Evolutionary conservation across 495 filamentous ascomycete species (phyloP).

Genomic region (Massariosphaeria phaeospora): DNA sequence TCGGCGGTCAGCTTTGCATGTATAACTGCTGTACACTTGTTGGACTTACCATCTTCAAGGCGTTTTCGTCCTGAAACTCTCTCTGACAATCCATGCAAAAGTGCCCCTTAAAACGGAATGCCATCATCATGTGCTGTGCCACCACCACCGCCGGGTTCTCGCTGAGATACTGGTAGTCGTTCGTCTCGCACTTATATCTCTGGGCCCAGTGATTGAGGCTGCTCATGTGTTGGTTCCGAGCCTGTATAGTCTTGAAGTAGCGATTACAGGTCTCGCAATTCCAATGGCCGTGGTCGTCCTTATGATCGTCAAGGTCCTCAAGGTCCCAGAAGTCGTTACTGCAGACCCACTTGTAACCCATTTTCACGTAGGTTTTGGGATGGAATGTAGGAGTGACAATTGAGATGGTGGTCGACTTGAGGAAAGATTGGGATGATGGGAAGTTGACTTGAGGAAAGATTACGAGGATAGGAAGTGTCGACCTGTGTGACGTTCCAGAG

Average conservation of each 20-base stretch:
- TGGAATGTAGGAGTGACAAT: too few relatives aligned
- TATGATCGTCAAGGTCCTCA: too few relatives aligned
- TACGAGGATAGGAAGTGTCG: too few relatives aligned
- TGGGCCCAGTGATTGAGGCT: slow-evolving; percentile 36
- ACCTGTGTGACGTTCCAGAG: too few relatives aligned
- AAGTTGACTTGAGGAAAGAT: too few relatives aligned
- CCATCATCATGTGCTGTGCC: slow-evolving; percentile 41
- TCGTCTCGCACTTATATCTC: slow-evolving; percentile 41
- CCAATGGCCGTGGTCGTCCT: too few relatives aligned
- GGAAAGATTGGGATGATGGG: too few relatives aligned
- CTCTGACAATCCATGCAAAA: slow-evolving; percentile 39
- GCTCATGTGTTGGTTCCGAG: slow-evolving; percentile 19
- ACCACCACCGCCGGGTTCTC: slow-evolving; percentile 25
- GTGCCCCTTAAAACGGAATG: slow-evolving; percentile 41
- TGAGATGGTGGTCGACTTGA: too few relatives aligned
- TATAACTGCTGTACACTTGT: slow-evolving; percentile 41
- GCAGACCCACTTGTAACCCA: too few relatives aligned
- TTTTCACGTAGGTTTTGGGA: too few relatives aligned
- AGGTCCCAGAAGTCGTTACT: too few relatives aligned
- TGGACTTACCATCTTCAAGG: slow-evolving; percentile 40
- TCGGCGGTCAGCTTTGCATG: too few relatives aligned
- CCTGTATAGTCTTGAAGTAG: neutral
- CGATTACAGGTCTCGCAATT: neutral
- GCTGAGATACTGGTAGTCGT: slow-evolving; percentile 37
- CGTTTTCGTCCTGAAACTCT: slow-evolving; percentile 42